Base-by-base conservation (phyloP, 495 filamentous ascomycete species). In the Penicillium antarcticum region DNA sequence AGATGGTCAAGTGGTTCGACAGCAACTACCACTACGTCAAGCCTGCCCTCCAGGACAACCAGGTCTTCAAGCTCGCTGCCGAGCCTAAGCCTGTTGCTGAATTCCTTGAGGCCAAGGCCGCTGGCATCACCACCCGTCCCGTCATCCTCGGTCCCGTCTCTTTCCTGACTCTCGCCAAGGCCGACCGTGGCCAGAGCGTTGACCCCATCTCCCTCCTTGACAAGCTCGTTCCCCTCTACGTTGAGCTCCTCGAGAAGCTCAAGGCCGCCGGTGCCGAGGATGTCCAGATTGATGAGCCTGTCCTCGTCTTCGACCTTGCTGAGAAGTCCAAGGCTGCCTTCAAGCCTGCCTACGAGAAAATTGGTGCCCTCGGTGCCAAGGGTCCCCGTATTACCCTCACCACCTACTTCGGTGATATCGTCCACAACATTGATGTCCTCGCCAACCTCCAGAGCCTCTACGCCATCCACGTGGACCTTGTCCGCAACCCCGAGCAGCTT, bases 1-100 rank as follows among this genome's bases (percentile, higher is more conserved):
- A 98, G 81, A 98, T 98, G 94, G 94, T 98, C 47, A 98, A 98
- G 79, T 98, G 95, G 94, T 98, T 98, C 71, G 94, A 98, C 81
- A 95, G 90, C 58, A 98, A 98, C 86, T 98, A 98, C 84, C 94
- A 98, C 82, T 97, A 97, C 78, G 94, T 97, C 75, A 97, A 97
- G 84, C 94, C 94, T 51, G 96, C 94, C 52, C 82, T 98, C 50
- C 88, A 95, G 74, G 87, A 97, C 75, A 86, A 87, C 80, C 94
- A 98, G 83, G 83, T 80, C 56, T 98, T 97, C 86, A 88, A 88
- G 73, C 89, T 98, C 45, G 74, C 79, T 55, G 68, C 80, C 51
- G 82, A 88, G 73, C 91, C 94, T 68, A 98, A 98, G 84, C 90
- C 94, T 60, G 87, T 98, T 56, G 78, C 73, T 58, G 89, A 98